These are phyloP conservation scores for Paecilomyces fulvus DNA, from an alignment of 2,329 filamentous ascomycete species.

Conservation along the genomic window DNA sequence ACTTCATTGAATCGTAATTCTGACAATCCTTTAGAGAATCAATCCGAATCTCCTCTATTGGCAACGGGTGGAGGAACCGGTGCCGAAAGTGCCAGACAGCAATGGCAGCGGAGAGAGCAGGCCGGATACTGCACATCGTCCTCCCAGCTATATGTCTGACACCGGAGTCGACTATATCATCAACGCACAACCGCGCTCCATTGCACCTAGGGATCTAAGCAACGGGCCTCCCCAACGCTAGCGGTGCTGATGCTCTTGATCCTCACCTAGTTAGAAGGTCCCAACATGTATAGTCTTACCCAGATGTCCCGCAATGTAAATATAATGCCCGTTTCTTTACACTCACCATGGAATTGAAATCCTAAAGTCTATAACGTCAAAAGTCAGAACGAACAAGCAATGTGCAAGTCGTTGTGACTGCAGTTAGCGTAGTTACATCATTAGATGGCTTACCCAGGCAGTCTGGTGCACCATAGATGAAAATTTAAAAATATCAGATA, in stretches of 20 bases:
- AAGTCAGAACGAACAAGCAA: neutral
- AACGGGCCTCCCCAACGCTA: neutral
- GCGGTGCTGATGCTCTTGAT: neutral
- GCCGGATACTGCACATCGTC: constrained; percentile 39
- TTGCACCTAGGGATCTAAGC: constrained; percentile 30
- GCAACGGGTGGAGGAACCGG: constrained; percentile 52
- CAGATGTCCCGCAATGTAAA: neutral
- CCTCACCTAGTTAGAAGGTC: neutral
- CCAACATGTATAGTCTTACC: neutral
- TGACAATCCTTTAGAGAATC: constrained; percentile 46
- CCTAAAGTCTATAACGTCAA: neutral
- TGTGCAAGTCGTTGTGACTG: too few relatives aligned
- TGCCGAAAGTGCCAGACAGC: constrained; percentile 11
- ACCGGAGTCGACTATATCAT: constrained; percentile 66
- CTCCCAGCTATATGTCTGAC: constrained; percentile 69
- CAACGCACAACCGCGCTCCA: constrained; percentile 55
- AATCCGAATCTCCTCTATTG: constrained; percentile 76
- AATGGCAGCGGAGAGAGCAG: constrained; percentile 9
- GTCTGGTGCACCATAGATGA: too few relatives aligned
- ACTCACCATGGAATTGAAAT: neutral
- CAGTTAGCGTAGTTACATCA: too few relatives aligned
- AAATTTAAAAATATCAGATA: too few relatives aligned
- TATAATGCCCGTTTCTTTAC: neutral
- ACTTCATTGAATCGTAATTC: neutral
- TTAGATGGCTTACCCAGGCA: too few relatives aligned